Base-by-base conservation (phyloP, 305 asterid genomes). In the Striga hermonthica region DNA sequence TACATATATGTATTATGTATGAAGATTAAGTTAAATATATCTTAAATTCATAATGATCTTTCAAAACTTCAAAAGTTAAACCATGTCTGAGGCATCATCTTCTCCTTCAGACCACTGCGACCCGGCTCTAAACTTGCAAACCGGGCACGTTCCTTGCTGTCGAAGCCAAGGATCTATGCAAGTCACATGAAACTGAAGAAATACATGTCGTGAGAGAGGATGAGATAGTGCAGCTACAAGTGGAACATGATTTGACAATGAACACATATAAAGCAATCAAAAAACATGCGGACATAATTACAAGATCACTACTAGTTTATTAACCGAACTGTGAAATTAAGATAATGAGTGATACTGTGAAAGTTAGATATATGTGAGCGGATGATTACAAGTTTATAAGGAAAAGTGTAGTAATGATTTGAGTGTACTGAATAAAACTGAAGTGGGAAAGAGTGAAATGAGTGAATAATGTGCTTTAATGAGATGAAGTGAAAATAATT, bases 141-240 rank as follows among this genome's bases (percentile, higher is more conserved):
- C 95, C 0, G 97, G 99, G 64, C 99, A 93, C 4, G 97, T 93
- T 60, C 97, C 99, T 76, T 91, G 96, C 79, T 88, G 99, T 65
- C 92, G 71, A 38, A 93, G 83, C 99, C 99, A 93, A 40, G 97
- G 96, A 72, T 93, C 97, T 40, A 93, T 93, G 83, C 99, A 93
- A 71, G 77, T 86, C 67, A 89, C 91, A 66, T 93, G 97, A 79
- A 93, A 93, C 97, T 92, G 84, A 66, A 74, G 84, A 66, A 74
- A 71, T 69, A 74, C 16, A 57, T 47, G 44, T 48, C 7, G 70
- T 55, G 60, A 22, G 8, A 0, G 45, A 9, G 31, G 6, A 11
- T 12, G 16, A 40, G 28, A 9, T 38, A 58, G 2, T 7, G 34
- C 47, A 14, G 6, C 35, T 22, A 22, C 31, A 72, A 55, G 67